These are phyloP conservation scores for Trypanosoma conorhini DNA, from an alignment of 208 protist species.

Conservation along the genomic window DNA sequence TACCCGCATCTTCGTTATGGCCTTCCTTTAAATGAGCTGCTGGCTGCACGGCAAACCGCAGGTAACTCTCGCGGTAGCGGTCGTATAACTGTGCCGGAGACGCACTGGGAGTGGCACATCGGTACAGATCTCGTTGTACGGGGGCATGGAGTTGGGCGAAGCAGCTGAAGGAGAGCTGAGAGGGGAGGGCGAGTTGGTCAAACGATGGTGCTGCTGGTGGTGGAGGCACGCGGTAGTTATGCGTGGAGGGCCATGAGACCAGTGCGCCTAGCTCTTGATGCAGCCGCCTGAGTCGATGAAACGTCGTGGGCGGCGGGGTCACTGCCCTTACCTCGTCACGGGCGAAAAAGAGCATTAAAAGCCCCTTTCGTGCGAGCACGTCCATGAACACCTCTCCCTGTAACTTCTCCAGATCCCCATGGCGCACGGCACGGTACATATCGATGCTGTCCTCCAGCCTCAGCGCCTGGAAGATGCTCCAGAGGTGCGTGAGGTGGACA, in stretches of 20 bases:
- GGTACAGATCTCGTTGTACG: constrained; percentile 7
- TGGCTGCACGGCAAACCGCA: neutral
- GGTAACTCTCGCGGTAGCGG: constrained; percentile 13
- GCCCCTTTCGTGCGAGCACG: constrained; percentile 47
- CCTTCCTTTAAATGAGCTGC: neutral
- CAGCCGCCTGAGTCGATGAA: constrained; percentile 46
- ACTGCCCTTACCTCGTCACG: constrained; percentile 82
- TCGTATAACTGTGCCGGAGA: constrained; percentile 23
- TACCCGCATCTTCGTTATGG: neutral
- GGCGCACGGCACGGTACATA: constrained; percentile 33
- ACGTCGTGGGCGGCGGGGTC: constrained; percentile 61
- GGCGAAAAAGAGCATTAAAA: constrained; percentile 78
- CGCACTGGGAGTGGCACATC: neutral
- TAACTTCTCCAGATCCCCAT: constrained; percentile 20
- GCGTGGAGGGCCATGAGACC: neutral
- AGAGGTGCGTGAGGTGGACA: constrained; percentile 66
- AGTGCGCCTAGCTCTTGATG: constrained; percentile 31
- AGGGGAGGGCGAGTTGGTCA: constrained; percentile 13
- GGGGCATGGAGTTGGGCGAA: constrained; percentile 31
- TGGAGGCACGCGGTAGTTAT: neutral
- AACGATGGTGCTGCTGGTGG: constrained; percentile 14
- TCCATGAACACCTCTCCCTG: constrained; percentile 44
- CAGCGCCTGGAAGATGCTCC: constrained; percentile 50
- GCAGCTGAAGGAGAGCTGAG: constrained; percentile 26
- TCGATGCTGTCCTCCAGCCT: constrained; percentile 44